Evolutionary conservation across 805 yeast species (phyloP), one percentile per base, ranked within the genome.

Genomic region (Starmera caribaea): DNA sequence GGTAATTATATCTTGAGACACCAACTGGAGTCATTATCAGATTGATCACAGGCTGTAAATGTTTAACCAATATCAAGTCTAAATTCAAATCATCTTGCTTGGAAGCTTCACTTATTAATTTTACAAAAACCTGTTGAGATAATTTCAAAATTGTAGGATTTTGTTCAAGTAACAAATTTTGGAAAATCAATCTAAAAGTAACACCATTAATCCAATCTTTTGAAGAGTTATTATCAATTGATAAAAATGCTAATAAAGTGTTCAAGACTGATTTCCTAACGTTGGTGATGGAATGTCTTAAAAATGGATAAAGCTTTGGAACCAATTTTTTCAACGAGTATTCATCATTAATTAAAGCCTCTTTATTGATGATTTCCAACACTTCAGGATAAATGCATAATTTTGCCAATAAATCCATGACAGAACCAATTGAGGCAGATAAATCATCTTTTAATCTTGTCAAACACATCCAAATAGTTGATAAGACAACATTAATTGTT

Each of bases 11-110:
- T 46, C 97, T 78, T 4, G 95, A 83, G 40, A 88, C 78, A 44
- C 99, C 98, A 42, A 92, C 83, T 3, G 99, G 99, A 0, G 97
- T 90, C 81, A 86, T 80, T 35, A 87, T 54, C 34, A 92, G 65
- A 13, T 78, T 73, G 39, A 82, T 61, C 43, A 81, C 65, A 8
- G 87, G 81, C 36, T 64, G 65, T 37, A 75, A 62, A 52, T 84
- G 89, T 4, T 65, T 62, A 4, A 65, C 58, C 45, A 87, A 75
- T 2, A 76, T 57, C 2, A 59, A 63, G 36, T 78, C 83, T 45
- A 82, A 58, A 2, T 64, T 46, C 11, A 68, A 56, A n/a, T 60
- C 65, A 3, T 57, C 48, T 30, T 57, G 58, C 27, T 54, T 54
- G 6, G 55, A 43, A 33, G 52, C 64, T 49, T 80, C 81, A 3